Base-by-base conservation (phyloP, 441 rosid genomes). In the Aleurites moluccanus region DNA sequence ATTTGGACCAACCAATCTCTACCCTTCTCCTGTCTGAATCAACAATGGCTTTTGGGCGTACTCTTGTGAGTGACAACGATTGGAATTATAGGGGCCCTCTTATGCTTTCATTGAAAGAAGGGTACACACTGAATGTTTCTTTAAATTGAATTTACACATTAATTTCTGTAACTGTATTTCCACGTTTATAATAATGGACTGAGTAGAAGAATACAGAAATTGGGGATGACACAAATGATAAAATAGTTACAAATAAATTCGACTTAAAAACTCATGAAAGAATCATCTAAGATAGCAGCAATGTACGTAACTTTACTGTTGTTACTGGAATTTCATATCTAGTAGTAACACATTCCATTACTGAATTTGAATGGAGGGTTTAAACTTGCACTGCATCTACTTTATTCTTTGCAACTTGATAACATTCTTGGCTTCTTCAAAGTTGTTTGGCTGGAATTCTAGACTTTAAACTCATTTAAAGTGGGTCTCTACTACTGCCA, bases 1-100 rank as follows among this genome's bases (percentile, higher is more conserved):
- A 96, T 77, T 84, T 96, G 86, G 99, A 93, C 45, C 99, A 92
- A 80, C 99, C 98, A 63, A 80, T 96, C 78, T 91, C 98, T 53
- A 88, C 97, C 55, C 92, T 96, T 69, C 81, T 92, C 71, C 90
- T 96, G 78, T 85, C 96, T 69, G 93, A 92, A 79, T 91, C 96
- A 75, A 87, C 88, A 65, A 96, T 96, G 98, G 96, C 91, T 63
- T 96, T 88, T 65, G 99, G 99, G 61, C 96, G 89, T 72, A 87
- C 82, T 73, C 93, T 96, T 42, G 87, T 81, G 82, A 82, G 87
- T 67, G 94, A 96, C 74, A 85, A 70, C n/a, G 92, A 92, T 57
- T 98, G 97, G 69, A 93, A 88, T 86, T 96, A 93, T 76, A 93
- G 83, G 80, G 97, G 97, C 61, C 84, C 94, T 55, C 91, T 96